Evolutionary conservation across 2,329 filamentous ascomycete species (phyloP).

Genomic region (Phoma sp.): DNA sequence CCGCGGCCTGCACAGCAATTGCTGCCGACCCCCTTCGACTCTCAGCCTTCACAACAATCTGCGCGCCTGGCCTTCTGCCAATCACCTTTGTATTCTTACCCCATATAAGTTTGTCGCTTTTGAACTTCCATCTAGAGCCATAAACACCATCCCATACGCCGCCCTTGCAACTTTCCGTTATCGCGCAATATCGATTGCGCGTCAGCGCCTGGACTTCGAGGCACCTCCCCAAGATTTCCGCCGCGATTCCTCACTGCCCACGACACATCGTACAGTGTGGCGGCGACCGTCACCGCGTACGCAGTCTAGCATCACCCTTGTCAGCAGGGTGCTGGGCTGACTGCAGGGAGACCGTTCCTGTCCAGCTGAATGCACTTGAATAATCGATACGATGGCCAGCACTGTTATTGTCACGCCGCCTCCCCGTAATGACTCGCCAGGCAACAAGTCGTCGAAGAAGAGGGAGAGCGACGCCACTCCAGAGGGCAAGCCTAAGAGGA

Average conservation of each 20-base stretch:
- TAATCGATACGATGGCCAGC: constrained; percentile 25
- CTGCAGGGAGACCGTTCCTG: background rate
- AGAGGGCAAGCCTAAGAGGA: constrained; percentile 75
- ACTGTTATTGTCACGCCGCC: constrained; percentile 30
- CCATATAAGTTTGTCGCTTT: background rate
- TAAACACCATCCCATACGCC: background rate
- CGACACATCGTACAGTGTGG: background rate
- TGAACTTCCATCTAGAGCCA: background rate
- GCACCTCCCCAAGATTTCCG: background rate
- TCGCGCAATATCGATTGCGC: constrained; percentile 1
- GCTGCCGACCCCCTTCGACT: constrained; percentile 10
- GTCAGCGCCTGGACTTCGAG: background rate
- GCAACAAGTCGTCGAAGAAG: constrained; percentile 28
- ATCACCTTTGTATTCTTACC: background rate
- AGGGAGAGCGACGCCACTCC: constrained; percentile 33
- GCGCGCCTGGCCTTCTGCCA: background rate
- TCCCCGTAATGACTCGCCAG: constrained; percentile 31
- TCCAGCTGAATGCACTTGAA: constrained; percentile 10
- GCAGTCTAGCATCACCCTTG: background rate
- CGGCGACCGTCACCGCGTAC: background rate
- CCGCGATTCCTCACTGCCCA: background rate
- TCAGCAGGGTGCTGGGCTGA: constrained; percentile 2
- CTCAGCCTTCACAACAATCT: constrained; percentile 5
- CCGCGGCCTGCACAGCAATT: constrained; percentile 12
- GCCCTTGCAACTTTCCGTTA: background rate